Base-by-base conservation (phyloP, 495 filamentous ascomycete species). In the Xylaria palmicola region DNA sequence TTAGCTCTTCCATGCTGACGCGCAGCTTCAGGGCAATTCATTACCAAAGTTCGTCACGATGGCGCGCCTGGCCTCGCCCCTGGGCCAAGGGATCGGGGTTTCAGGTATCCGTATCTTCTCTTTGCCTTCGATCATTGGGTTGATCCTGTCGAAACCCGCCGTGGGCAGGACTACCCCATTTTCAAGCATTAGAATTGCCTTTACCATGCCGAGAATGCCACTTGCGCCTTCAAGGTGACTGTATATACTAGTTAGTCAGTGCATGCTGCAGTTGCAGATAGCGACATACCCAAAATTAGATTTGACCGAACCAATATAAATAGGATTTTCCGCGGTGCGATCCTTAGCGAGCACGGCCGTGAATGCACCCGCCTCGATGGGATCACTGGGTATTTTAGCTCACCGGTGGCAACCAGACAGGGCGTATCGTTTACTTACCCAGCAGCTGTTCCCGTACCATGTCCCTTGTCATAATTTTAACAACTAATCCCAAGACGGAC, bases 231-330 rank as follows among this genome's bases (percentile, higher is more conserved):
- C 84, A 6, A 77, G 60, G 60, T 87, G 84, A 2, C 56, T 58
- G 17, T 6, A 6, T 5, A 24, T 15, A 22, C 10, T 20, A 41
- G 22, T 58, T n/a, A 47, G 55, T 13, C 20, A 34, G 44, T 24
- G 12, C 5, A 48, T 22, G 8, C 6, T 45, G 15, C 17, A 32
- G 13, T 15, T 26, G 26, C 9, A 9, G 41, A 48, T 15, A 12
- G 41, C 8, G 4, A n/a, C 55, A 13, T 34, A 58, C 13, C 84
- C 82, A 22, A 85, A 73, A 58, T 83, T 83, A 4, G 79, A 75
- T 62, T 87, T 87, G 4, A 81, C 68, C 0, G 81, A 81, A 13
- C 83, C 83, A 37, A 87, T 74, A 55, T 75, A 74, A 9, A 83
- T 61, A 0, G 78, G 74, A 3, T 68, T 64, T 0, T 66, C 9